Evolutionary conservation across 441 rosid genomes (phyloP), one percentile per base, ranked within the genome.

Genomic region (Croton laevigatus): DNA sequence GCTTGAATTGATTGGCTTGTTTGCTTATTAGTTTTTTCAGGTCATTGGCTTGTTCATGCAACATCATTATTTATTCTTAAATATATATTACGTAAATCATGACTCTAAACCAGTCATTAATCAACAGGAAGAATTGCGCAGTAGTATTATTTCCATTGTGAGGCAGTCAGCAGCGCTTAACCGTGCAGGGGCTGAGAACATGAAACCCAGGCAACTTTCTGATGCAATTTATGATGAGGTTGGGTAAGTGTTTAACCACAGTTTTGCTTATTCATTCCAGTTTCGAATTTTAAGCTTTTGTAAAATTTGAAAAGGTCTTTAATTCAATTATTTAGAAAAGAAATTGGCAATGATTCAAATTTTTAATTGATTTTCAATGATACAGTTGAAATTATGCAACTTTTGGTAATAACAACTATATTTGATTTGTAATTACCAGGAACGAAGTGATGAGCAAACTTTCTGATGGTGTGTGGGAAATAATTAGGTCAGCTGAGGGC

Each of bases 151-250:
- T 6, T 85, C 87, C 46, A 68, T 82, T 44, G 93, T 94, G 73
- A 89, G 84, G 86, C 88, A 89, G 78, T 87, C 98, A 45, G 72
- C 86, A 51, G 90, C 88, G 4, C 81, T 90, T 74, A 88, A 84
- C 69, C 84, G 84, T 57, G 72, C 81, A 0, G 88, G 88, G 68
- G 86, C 90, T 76, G 97, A 81, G 72, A 81, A 73, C 71, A 78
- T 94, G 97, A 90, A 85, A 78, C 86, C 87, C 38, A 89, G 97
- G 55, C 94, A 94, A 70, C 89, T 94, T 77, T 89, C 90, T 70
- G 97, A 94, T 89, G 85, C 88, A 3, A 90, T 90, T 36, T 84
- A 79, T 66, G 85, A 90, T 66, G 94, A 90, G 75, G 87, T 92
- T 74, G 89, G 94, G 99, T 92, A 71, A 81, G 86, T 73, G 65